A percentile compares a stretch with the other conserved stretches of the same genome.
These are phyloP conservation scores for Lactuca sativa DNA, from an alignment of 129 eudicot genomes.

Conservation along the genomic window DNA sequence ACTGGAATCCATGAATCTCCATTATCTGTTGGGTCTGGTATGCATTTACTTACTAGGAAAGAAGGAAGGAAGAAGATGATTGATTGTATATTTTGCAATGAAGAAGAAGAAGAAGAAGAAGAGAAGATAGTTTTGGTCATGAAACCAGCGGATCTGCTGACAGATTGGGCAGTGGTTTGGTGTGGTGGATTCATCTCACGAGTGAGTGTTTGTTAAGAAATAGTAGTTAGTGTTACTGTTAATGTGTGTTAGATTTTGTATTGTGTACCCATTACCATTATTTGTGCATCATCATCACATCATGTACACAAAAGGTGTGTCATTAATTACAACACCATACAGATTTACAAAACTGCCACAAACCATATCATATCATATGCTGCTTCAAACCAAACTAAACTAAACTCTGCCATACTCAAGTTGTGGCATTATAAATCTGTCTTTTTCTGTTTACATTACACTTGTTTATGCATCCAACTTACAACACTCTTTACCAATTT, in stretches of 20 bases:
- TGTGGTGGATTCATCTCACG: neutral
- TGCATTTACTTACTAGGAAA: slow-evolving; percentile 6
- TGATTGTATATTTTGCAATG: slow-evolving; percentile 17
- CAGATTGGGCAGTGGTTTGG: neutral
- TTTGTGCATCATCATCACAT: slow-evolving; percentile 16
- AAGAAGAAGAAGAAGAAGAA: neutral
- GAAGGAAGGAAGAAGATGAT: neutral
- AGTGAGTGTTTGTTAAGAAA: neutral
- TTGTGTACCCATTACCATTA: slow-evolving; percentile 28
- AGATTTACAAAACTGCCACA: slow-evolving; percentile 8
- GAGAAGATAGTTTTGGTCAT: slow-evolving; percentile 9
- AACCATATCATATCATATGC: neutral
- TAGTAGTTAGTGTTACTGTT: slow-evolving; percentile 26
- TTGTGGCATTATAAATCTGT: slow-evolving; percentile 9
- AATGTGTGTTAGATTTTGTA: slow-evolving; percentile 21
- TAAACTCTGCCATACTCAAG: slow-evolving; percentile 4
- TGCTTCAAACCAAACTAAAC: slow-evolving; percentile 10
- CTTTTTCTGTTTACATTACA: neutral
- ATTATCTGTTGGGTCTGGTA: slow-evolving; percentile 8
- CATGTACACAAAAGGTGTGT: slow-evolving; percentile 28
- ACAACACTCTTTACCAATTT: neutral
- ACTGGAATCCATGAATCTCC: slow-evolving; percentile 2
- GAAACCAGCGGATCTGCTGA: slow-evolving; percentile 8
- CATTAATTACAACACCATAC: neutral
- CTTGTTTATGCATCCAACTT: too few relatives aligned